Evolutionary conservation across 345 rosid genomes (phyloP).

Genomic region (Boechera stricta): DNA sequence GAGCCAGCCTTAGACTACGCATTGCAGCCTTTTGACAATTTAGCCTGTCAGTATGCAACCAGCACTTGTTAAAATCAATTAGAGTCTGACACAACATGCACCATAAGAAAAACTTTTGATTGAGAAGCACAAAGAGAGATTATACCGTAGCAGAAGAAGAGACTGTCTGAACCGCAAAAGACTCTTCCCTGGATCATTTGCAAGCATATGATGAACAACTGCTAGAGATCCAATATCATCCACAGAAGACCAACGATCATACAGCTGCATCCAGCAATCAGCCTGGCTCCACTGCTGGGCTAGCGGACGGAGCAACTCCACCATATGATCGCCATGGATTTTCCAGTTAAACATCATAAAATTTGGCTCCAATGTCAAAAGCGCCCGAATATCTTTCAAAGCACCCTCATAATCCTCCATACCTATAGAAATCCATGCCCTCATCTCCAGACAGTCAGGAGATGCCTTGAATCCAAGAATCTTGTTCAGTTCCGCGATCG

Average conservation of each 20-base stretch:
- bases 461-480: constrained; percentile 77
- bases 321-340: constrained; percentile 71
- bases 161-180: constrained; percentile 89
- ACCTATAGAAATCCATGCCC: constrained; percentile 85
- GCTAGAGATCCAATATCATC: constrained; percentile 96
- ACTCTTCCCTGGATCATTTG: constrained; percentile 87
- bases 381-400: constrained; percentile 79
- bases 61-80: constrained; percentile 14
- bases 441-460: constrained; percentile 85
- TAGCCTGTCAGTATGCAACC: constrained; percentile 55
- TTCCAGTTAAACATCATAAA: constrained; percentile 78
- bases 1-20: constrained; percentile 84
- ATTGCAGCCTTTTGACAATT: constrained; percentile 96
- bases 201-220: constrained; percentile 91
- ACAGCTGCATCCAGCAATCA: constrained; percentile 97
- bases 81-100: constrained; percentile 26
- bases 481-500: constrained; percentile 79
- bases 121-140: not conserved
- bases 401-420: constrained; percentile 85
- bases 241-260: constrained; percentile 93
- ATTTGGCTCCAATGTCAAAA: constrained; percentile 79
- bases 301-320: constrained; percentile 72
- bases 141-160: constrained; percentile 85
- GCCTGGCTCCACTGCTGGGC: constrained; percentile 85
- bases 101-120: not conserved